Evolutionary conservation across 768 basidiomycete genomes (phyloP), one percentile per base, ranked within the genome.

Genomic region (Panellus pusillus): DNA sequence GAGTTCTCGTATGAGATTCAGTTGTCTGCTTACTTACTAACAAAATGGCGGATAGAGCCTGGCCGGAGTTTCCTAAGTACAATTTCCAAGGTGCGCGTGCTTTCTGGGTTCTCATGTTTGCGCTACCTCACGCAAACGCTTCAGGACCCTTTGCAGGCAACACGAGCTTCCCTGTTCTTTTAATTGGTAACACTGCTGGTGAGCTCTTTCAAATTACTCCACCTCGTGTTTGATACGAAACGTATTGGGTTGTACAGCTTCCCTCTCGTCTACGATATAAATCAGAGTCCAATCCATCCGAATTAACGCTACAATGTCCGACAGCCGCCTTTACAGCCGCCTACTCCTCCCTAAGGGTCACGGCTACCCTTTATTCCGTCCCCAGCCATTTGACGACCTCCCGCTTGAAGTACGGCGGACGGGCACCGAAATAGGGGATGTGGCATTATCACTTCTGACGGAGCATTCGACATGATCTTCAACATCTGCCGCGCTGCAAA

Each of bases 41-140:
- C 13, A 32, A 6, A 32, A 7, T 32, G 6, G n/a, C n/a, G n/a
- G n/a, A n/a, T 18, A 60, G 59, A 20, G 52, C 47, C 4, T 61
- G 59, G 59, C 58, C 58, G 0, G 48, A 61, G 1, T 54, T 56
- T 29, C 55, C 59, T 1, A 61, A 61, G 41, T 17, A 32, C n/a
- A 36, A 56, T n/a, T 61, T 61, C 44, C 54, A 49, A 35, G 59
- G 57, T 47, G 3, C 14, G n/a, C n/a, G n/a, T n/a, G 27, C 7
- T 13, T 6, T 32, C 31, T 24, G 17, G 19, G 32, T 14, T 9
- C 19, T 9, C n/a, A n/a, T 32, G 2, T 64, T 86, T 11, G 77
- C 70, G 0, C 79, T 79, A 76, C 70, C 65, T 82, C 18, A 84
- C 86, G 55, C 78, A 82, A 63, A 60, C n/a, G n/a, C 62, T 79